Percentiles rank a stretch among this genome's conserved stretches.
These are phyloP conservation scores for Epichloe brachyelytri DNA, from an alignment of 2,329 filamentous ascomycete species.

Conservation along the genomic window DNA sequence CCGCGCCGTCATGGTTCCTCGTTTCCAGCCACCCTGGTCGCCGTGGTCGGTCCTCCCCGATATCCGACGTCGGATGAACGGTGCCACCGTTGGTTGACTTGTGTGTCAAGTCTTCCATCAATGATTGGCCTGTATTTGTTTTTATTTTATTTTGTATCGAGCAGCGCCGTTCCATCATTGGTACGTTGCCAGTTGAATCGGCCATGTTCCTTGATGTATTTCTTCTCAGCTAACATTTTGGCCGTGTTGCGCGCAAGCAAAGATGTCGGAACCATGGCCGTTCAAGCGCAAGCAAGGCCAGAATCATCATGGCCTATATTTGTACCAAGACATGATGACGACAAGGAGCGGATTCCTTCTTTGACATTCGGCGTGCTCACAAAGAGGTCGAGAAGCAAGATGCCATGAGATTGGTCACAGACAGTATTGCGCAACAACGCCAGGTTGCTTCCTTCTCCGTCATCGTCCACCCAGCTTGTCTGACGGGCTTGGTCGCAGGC, in stretches of 20 bases:
- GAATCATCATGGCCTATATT: not conserved
- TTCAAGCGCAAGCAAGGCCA: slow-evolving; percentile 6
- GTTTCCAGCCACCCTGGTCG: no score
- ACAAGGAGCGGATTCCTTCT: slow-evolving; percentile 34
- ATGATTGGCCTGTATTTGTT: no score
- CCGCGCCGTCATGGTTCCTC: no score
- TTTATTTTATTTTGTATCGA: no score
- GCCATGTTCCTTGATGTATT: not conserved
- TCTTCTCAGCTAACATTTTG: no score
- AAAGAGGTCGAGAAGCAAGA: slow-evolving; percentile 45
- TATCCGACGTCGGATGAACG: no score
- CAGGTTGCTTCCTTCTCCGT: slow-evolving; percentile 51
- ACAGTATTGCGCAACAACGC: slow-evolving; percentile 73
- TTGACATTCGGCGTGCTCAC: slow-evolving; percentile 46
- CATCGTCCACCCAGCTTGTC: slow-evolving; percentile 45
- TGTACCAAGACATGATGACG: not conserved
- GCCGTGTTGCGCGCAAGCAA: not conserved
- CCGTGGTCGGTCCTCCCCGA: not conserved
- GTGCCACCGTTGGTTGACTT: no score
- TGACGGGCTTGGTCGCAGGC: slow-evolving; percentile 31
- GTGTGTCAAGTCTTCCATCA: no score
- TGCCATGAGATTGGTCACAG: slow-evolving; percentile 60
- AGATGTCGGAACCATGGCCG: slow-evolving; percentile 7
- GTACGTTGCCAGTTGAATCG: no score
- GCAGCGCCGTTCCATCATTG: no score